Evolutionary conservation across 352 stramenopile genomes (phyloP), one percentile per base, ranked within the genome.

Genomic region (Globisporangium splendens): DNA sequence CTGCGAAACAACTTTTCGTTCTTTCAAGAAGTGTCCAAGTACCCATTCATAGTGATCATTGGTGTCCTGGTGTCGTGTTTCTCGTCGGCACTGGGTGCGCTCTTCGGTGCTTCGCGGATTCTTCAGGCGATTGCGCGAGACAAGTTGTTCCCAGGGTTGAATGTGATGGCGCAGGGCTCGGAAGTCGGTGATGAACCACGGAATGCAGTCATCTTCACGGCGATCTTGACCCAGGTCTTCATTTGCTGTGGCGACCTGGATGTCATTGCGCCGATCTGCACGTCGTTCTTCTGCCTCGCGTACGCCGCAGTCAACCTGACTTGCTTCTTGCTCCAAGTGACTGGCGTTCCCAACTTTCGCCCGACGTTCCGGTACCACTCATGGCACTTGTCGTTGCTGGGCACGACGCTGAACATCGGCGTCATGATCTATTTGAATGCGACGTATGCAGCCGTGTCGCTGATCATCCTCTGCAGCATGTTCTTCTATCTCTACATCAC

Each of bases 401-500:
- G 84, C 8, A 72, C 77, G 3, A 65, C 73, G 11, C 54, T 91
- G 14, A 90, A 88, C 54, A 53, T 91, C 12, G 70, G 65, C 28
- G 72, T 91, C n/a, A 88, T 94, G 72, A 83, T 92, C 49, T 85
- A 87, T 51, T 62, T 92, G 28, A 84, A 92, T 48, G 77, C 80
- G 0, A 42, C 83, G 21, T 86, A 90, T 28, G 71, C 78, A 3
- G 72, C 73, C 11, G 58, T 86, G 8, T 83, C 77, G 24, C 63
- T 88, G 20, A 31, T 88, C n/a, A 46, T 86, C 0, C 62, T 94
- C 14, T 66, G 63, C 18, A 66, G 59, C 8, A 60, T 93, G 20
- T 89, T 89, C 56, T 72, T 88, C 38, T 91, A 91, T 48, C 56
- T 92, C 38, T 83, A 81, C 61, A 63, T 89, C 46, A 84, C 71